Percentiles rank a stretch among this genome's conserved stretches.
Conservation (phyloP, 805 yeast genomes). For the Candida loeiensis region DNA sequence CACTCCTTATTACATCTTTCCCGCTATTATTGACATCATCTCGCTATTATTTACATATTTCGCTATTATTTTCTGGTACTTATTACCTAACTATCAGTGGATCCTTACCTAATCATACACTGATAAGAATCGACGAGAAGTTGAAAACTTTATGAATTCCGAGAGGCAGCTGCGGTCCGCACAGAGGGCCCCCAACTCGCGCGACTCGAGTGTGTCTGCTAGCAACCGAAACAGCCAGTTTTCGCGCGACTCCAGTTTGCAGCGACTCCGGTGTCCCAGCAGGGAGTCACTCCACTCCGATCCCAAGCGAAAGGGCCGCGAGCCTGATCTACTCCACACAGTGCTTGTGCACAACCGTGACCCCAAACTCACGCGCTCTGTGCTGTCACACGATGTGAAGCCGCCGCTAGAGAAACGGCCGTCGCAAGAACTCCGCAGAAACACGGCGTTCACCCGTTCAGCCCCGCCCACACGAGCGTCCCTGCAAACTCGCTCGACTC, state of each 20-base stretch:
- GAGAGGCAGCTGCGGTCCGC: conserved; percentile 8
- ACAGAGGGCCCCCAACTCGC: conserved; percentile 1
- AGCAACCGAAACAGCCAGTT: conserved; percentile 1
- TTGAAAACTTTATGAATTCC: not conserved
- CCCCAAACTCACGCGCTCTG: conserved; percentile 12
- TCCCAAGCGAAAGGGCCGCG: conserved; percentile 3
- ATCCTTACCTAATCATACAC: not conserved
- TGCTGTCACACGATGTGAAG: conserved; percentile 11
- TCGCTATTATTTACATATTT: no score
- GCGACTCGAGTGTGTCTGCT: conserved; percentile 1
- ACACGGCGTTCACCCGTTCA: not conserved
- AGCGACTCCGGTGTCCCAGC: conserved; percentile 4
- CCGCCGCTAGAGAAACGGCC: conserved; percentile 6
- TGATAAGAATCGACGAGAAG: not conserved
- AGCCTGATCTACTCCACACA: conserved; percentile 12
- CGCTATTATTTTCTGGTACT: no score
- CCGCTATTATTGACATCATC: no score
- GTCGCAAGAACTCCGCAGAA: not conserved
- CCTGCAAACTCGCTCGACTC: not conserved
- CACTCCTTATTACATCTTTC: no score
- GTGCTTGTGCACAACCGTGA: conserved; percentile 14
- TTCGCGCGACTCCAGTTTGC: conserved; percentile 2
- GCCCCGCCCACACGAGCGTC: conserved; percentile 1
- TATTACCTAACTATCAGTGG: conserved; percentile 2
- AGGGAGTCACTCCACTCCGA: conserved; percentile 1